Base-by-base conservation (phyloP, 2,329 filamentous ascomycete genomes). In the Cytospora piceicola region DNA sequence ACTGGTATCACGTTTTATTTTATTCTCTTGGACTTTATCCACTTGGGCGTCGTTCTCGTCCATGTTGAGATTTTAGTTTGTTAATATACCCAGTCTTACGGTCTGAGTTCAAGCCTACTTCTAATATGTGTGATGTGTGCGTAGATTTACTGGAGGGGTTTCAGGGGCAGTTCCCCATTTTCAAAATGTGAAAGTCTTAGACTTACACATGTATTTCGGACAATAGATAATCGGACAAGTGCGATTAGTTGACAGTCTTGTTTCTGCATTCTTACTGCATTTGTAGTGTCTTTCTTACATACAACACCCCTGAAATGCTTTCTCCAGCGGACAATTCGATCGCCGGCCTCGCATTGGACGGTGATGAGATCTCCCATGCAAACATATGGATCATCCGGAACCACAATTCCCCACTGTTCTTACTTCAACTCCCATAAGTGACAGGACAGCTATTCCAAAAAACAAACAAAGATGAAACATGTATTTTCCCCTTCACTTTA, bases 41-140 rank as follows among this genome's bases (percentile, higher is more conserved):
- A 11, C 24, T 34, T 29, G 49, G 9, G 12, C 4, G 1, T 15
- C n/a, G 27, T 8, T 57, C 17, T 32, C 20, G n/a, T 49, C 27
- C 8, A 20, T n/a, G 57, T 49, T 29, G 9, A 29, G 27, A 20
- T 51, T 39, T 6, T 34, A 36, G 49, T 57, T 17, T n/a, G 24
- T 30, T 29, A 39, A 51, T 51, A 57, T 63, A 63, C 60, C 60
- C 60, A 57, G 2, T 3, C 29, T 36, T 17, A 32, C 22, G 20
- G n/a, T 3, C 30, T n/a, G 20, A 49, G 11, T 20, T 4, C 3
- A 49, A 4, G 17, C n/a, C 17, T 24, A 22, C 22, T 49, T 22
- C 22, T 14, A 2, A 20, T 14, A 11, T 24, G n/a, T 49, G 39
- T 49, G 46, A 49, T 24, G n/a, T n/a, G 12, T 49, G 14, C 46